Percentiles rank a stretch among this genome's conserved stretches.
Conservation (phyloP, 2,329 filamentous ascomycete genomes). For the Aspergillus fructus region DNA sequence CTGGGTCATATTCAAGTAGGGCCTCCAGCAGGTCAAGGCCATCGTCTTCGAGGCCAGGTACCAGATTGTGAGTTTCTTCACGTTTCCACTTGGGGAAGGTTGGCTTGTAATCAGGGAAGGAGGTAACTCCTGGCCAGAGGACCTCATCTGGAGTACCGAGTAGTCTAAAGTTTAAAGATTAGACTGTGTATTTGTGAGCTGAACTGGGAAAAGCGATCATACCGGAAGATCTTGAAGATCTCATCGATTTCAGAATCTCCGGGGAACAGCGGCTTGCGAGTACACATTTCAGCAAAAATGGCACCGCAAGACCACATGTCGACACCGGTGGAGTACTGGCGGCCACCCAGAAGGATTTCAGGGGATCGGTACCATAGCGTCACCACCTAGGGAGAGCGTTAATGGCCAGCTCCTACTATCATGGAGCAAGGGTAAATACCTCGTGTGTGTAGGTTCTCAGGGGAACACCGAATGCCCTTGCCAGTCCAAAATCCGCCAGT, state of each 20-base stretch:
- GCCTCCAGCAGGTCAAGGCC: slow-evolving; percentile 54
- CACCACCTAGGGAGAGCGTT: slow-evolving; percentile 61
- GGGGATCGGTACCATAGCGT: slow-evolving; percentile 91
- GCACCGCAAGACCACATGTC: slow-evolving; percentile 96
- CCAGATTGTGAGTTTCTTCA: slow-evolving; percentile 64
- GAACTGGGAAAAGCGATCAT: slow-evolving; percentile 26
- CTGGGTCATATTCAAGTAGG: slow-evolving; percentile 84
- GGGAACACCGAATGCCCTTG: slow-evolving; percentile 86
- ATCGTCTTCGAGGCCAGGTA: slow-evolving; percentile 69
- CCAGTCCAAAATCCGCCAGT: slow-evolving; percentile 85
- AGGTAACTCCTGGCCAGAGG: slow-evolving; percentile 88
- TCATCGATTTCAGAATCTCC: slow-evolving; percentile 92
- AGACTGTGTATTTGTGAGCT: slow-evolving; percentile 1
- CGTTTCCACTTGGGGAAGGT: slow-evolving; percentile 90
- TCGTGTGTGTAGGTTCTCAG: slow-evolving; percentile 91
- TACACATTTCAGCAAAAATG: slow-evolving; percentile 97
- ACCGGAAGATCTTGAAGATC: slow-evolving; percentile 94
- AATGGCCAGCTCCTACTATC: slow-evolving; percentile 2
- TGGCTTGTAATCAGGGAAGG: slow-evolving; percentile 88
- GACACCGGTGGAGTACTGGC: slow-evolving; percentile 89
- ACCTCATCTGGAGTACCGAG: slow-evolving; percentile 81
- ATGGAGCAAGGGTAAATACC: slow-evolving; percentile 39
- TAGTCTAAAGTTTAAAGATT: slow-evolving; percentile 49
- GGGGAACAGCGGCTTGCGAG: slow-evolving; percentile 85
- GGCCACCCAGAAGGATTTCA: slow-evolving; percentile 84